Evolutionary conservation across 2,329 filamentous ascomycete species (phyloP), one percentile per base, ranked within the genome.

Genomic region (Stagonosporopsis tanaceti): DNA sequence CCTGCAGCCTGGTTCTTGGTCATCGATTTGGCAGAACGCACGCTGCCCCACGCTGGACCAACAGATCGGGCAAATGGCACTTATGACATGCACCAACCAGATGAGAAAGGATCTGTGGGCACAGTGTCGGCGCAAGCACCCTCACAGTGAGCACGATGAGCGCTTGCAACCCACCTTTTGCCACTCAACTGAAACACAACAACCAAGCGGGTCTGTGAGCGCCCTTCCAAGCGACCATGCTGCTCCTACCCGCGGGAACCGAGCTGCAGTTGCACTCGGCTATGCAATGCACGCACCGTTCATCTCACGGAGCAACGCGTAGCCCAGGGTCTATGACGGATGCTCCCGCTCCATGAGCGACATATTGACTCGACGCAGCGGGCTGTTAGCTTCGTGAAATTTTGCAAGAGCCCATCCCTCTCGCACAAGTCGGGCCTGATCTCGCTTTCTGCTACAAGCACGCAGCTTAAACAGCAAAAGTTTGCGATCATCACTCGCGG

Each of bases 301-400:
- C 27, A 27, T 46, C 39, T 30, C 22, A 46, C 32, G 38, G 12
- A 50, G 47, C 25, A 27, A 56, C 28, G 41, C 47, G 40, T 46
- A 12, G 34, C 50, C 34, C 47, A 51, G 53, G 41, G 42, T 44
- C 35, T 17, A 15, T 24, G 28, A 44, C 53, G 47, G 47, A 38
- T 50, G 37, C 53, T 56, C 53, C 53, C 53, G 42, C 42, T 12
- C 12, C n/a, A 27, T 47, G 41, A 57, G 47, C 42, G 30, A 47
- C 47, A 51, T 51, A 52, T 12, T 38, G 24, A 47, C 30, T 52
- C 17, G 30, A 38, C 17, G 14, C 24, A 34, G 20, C 47, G 28
- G 17, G 34, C 17, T 27, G n/a, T 17, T 50, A 51, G 42, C 41
- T 37, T 38, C 28, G 32, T 41, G 30, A 47, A 39, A 22, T 34